Conservation (phyloP, 768 basidiomycete genomes). For the Xerocomus potaroensis region DNA sequence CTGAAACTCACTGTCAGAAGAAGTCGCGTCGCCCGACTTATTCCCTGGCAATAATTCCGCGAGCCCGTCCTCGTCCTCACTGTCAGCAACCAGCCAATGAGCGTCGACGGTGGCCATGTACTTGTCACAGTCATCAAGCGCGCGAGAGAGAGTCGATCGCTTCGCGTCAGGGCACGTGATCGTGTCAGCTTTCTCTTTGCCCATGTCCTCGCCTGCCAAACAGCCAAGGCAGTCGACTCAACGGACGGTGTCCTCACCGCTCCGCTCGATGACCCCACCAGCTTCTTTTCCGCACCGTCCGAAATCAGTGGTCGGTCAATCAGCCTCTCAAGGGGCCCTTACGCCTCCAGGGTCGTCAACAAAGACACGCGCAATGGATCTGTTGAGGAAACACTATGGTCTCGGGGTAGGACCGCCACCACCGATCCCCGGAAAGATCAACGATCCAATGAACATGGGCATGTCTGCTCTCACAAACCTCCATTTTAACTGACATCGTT, state of each 20-base stretch:
- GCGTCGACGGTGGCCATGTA: constrained; percentile 14
- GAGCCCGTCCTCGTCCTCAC: constrained; percentile 36
- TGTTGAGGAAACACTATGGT: constrained; percentile 85
- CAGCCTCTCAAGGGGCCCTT: constrained; percentile 21
- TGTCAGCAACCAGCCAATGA: constrained; percentile 49
- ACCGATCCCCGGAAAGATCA: constrained; percentile 49
- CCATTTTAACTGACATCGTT: constrained; percentile 2
- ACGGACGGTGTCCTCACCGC: constrained; percentile 41
- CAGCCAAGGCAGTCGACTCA: constrained; percentile 26
- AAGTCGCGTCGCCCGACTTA: background rate
- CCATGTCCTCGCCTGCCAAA: constrained; percentile 8
- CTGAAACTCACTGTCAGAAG: constrained; percentile 8
- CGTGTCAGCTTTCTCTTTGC: constrained; percentile 16
- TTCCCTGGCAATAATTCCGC: background rate
- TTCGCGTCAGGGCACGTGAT: constrained; percentile 22
- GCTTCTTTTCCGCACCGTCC: constrained; percentile 16
- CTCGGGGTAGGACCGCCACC: constrained; percentile 71
- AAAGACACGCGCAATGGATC: constrained; percentile 65
- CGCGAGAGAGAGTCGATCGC: constrained; percentile 6
- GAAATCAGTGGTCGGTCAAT: constrained; percentile 15
- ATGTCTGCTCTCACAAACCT: constrained; percentile 17
- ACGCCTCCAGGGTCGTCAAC: constrained; percentile 30
- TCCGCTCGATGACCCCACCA: constrained; percentile 39
- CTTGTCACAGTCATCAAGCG: too few species aligned
- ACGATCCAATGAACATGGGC: constrained; percentile 84